phyloP scores from a whole-genome alignment of 495 filamentous ascomycete species.

The Tuber umbilicatum region DNA sequence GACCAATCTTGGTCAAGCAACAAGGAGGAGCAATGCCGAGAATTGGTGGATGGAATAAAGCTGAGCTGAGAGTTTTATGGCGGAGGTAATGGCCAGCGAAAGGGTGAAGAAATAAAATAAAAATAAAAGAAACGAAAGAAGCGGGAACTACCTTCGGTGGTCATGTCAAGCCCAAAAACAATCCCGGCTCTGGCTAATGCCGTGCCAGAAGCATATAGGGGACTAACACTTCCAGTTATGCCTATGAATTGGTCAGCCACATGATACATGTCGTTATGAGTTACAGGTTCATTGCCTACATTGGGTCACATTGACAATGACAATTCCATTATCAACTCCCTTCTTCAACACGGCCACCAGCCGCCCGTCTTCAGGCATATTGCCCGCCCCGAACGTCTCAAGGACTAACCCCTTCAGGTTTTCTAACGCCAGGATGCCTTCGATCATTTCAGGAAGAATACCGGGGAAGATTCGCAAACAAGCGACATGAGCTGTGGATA shows the following conservation, averaged over 20 bases:
- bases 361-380: conserved; percentile 78
- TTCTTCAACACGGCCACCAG: conserved; percentile 72
- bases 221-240: conserved; percentile 76
- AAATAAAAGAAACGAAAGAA: background rate
- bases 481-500: conserved; percentile 75
- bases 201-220: conserved; percentile 87
- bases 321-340: conserved; percentile 71
- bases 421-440: conserved; percentile 72
- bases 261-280: background rate
- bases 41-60: background rate
- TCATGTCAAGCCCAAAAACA: conserved; percentile 88
- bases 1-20: conserved; percentile 9
- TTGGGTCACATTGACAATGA: conserved; percentile 91
- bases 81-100: background rate
- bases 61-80: background rate
- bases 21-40: conserved; percentile 5
- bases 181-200: conserved; percentile 80
- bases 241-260: conserved; percentile 43
- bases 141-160: conserved; percentile 55
- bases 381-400: conserved; percentile 94
- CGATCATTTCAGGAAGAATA: conserved; percentile 90
- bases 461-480: conserved; percentile 93
- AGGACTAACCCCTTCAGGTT: conserved; percentile 76
- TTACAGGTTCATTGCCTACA: conserved; percentile 49
- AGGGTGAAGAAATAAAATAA: background rate